Evolutionary conservation across 805 yeast genomes (phyloP).

Genomic region (Ogataea naganishii): DNA sequence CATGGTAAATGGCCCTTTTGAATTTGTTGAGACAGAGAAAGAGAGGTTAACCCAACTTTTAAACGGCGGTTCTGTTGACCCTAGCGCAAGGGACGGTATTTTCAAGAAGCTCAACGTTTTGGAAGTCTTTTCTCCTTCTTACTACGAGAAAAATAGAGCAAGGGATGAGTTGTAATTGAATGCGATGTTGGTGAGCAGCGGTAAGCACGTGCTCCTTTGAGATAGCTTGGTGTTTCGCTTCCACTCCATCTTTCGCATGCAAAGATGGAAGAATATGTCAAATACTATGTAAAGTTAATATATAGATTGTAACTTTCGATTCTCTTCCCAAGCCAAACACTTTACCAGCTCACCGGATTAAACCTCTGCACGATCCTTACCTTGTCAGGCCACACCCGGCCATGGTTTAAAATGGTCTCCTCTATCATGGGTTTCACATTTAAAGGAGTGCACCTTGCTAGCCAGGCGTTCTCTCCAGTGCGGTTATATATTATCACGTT

Average conservation of each 20-base stretch:
- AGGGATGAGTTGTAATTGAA: conserved; percentile 9
- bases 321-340: not conserved
- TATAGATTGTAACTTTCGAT: not conserved
- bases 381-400: conserved; percentile 61
- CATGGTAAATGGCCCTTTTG: conserved; percentile 33
- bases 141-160: conserved; percentile 7
- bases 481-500: conserved; percentile 71
- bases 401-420: conserved; percentile 62
- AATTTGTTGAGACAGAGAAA: conserved; percentile 36
- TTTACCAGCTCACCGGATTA: conserved; percentile 44
- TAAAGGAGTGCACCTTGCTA: conserved; percentile 76
- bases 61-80: conserved; percentile 26
- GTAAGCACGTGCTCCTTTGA: not conserved
- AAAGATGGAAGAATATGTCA: not conserved
- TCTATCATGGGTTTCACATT: conserved; percentile 69
- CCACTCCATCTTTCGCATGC: not conserved
- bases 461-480: conserved; percentile 76
- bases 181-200: not conserved
- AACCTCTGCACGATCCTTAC: conserved; percentile 54
- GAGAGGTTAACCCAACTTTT: conserved; percentile 37
- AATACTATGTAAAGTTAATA: not conserved
- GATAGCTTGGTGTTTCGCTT: not conserved
- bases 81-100: conserved; percentile 41
- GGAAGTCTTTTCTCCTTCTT: conserved; percentile 18
- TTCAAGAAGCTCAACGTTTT: conserved; percentile 44